Evolutionary conservation across 83 land plant genomes (phyloP).

Genomic region (Diphasiastrum complanatum): DNA sequence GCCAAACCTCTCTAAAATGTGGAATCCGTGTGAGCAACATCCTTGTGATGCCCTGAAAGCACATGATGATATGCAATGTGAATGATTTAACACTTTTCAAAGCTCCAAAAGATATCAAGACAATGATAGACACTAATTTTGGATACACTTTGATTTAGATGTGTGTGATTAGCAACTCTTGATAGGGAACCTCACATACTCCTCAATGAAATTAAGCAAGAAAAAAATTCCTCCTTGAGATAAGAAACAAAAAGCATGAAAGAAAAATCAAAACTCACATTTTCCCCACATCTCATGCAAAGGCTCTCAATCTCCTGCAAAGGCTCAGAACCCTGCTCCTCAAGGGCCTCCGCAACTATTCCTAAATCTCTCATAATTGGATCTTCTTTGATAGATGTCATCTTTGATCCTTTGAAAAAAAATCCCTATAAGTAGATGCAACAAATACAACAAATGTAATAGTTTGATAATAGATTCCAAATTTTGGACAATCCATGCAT

Average conservation of each 20-base stretch:
- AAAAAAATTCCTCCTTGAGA: too few relatives aligned
- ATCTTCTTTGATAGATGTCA: slow-evolving; percentile 5
- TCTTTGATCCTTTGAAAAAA: too few relatives aligned
- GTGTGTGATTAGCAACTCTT: too few relatives aligned
- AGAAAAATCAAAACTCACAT: slow-evolving; percentile 38
- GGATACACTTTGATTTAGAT: not conserved
- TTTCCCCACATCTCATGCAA: slow-evolving; percentile 91
- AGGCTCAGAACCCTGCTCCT: slow-evolving; percentile 32
- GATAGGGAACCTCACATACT: too few relatives aligned
- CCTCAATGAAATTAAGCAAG: too few relatives aligned
- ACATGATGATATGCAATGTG: not conserved
- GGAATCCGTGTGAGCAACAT: slow-evolving; percentile 79
- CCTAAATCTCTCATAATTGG: slow-evolving; percentile 41
- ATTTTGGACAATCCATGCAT: too few relatives aligned
- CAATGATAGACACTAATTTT: not conserved
- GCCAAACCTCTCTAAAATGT: slow-evolving; percentile 76
- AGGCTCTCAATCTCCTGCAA: slow-evolving; percentile 77
- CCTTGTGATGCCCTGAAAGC: slow-evolving; percentile 68
- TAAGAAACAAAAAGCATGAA: not conserved
- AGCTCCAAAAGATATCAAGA: too few relatives aligned
- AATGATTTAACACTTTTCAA: not conserved
- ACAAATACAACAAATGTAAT: too few relatives aligned
- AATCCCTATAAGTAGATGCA: too few relatives aligned
- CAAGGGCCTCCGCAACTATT: slow-evolving; percentile 45
- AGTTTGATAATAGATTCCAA: too few relatives aligned